phyloP scores from a whole-genome alignment of 2,329 filamentous ascomycete genomes.

The Paecilomyces formosus region DNA sequence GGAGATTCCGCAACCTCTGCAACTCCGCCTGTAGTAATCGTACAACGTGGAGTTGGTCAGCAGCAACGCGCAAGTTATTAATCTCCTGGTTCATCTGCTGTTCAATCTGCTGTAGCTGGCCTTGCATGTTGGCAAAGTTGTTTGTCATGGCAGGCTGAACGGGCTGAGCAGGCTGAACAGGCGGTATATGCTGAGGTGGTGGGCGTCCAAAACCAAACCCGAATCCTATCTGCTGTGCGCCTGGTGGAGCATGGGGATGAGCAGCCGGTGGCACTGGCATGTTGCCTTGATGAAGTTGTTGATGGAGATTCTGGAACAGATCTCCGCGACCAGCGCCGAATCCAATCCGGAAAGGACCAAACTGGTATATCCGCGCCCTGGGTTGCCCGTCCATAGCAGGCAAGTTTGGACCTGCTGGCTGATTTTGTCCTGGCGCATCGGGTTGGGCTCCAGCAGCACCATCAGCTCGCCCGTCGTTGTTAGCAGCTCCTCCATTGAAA shows the following conservation, averaged over 20 bases:
- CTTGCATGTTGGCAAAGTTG: constrained; percentile 38
- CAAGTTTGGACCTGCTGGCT: constrained; percentile 31
- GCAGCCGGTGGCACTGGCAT: constrained; percentile 28
- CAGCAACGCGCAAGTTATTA: constrained; percentile 52
- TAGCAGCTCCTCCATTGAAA: constrained; percentile 22
- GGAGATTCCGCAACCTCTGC: constrained; percentile 52
- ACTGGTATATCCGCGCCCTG: constrained; percentile 58
- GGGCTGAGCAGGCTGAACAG: constrained; percentile 6
- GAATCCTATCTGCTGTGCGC: constrained; percentile 32
- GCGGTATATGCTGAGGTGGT: constrained; percentile 11
- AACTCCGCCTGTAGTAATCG: constrained; percentile 62
- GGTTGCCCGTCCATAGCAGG: constrained; percentile 30
- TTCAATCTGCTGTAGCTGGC: constrained; percentile 59
- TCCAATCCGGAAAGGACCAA: constrained; percentile 68
- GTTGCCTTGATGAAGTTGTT: constrained; percentile 50
- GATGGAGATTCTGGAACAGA: constrained; percentile 57
- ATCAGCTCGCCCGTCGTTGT: constrained; percentile 17
- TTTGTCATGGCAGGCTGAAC: too few species aligned
- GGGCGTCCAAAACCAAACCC: constrained; percentile 34
- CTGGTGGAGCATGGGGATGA: constrained; percentile 20
- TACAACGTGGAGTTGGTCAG: constrained; percentile 63
- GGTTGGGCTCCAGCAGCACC: constrained; percentile 16
- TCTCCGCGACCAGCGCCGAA: constrained; percentile 58
- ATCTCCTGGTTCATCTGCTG: constrained; percentile 63
- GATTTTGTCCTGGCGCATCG: constrained; percentile 27